phyloP scores from a whole-genome alignment of 75 land plant genomes.

The Azolla pinnata region DNA sequence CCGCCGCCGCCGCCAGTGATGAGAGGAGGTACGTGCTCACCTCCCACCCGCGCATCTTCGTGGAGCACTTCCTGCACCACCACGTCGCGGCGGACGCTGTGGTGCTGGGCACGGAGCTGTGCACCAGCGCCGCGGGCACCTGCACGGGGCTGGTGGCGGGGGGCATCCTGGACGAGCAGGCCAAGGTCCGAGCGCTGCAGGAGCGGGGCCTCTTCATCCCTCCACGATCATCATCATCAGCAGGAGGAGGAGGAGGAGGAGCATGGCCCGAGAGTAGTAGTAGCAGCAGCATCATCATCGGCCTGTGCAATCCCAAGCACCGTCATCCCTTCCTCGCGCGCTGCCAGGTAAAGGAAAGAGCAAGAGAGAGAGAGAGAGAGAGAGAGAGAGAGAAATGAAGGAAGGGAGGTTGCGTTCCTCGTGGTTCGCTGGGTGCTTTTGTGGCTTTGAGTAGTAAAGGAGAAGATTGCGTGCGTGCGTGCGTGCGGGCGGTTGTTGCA shows the following conservation, averaged over 20 bases:
- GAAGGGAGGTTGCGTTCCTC: background rate
- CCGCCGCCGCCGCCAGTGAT: constrained; percentile 52
- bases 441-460: background rate
- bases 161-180: background rate
- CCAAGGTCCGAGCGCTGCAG: background rate
- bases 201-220: background rate
- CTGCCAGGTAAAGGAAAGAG: no score
- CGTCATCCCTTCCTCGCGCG: background rate
- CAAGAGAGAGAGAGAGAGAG: no score
- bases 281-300: no score
- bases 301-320: background rate
- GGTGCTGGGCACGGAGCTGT: constrained; percentile 68
- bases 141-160: constrained; percentile 43
- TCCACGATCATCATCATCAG: no score
- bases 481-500: no score
- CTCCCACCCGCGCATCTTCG: constrained; percentile 79
- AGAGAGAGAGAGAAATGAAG: no score
- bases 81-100: constrained; percentile 73
- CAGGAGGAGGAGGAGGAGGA: no score
- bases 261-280: no score
- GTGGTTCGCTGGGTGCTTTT: background rate
- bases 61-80: constrained; percentile 66
- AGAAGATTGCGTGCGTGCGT: no score
- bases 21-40: constrained; percentile 47
- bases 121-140: constrained; percentile 42